These are phyloP conservation scores for Marsdenia floribunda DNA, from an alignment of 257 asterid species.

Conservation along the genomic window DNA sequence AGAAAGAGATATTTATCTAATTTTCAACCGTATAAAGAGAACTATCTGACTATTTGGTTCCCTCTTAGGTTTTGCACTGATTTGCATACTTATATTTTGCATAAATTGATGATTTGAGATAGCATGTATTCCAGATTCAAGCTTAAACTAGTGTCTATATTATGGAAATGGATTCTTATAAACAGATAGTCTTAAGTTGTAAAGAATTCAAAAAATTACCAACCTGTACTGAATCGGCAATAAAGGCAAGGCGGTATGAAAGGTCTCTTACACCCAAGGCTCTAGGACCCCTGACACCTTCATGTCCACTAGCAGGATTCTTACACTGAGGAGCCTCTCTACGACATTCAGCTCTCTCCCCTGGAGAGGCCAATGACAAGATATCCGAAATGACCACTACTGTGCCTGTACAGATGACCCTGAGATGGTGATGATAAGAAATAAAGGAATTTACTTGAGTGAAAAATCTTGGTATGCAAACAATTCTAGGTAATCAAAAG, in stretches of 20 bases:
- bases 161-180: not conserved
- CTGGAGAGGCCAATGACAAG: conserved; percentile 84
- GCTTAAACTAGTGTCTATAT: no score
- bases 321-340: conserved; percentile 80
- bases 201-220: not conserved
- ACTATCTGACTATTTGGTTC: no score
- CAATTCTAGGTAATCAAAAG: no score
- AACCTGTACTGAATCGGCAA: conserved; percentile 95
- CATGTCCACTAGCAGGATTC: no score
- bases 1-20: no score
- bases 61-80: no score
- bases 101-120: no score
- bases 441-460: not conserved
- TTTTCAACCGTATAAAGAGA: no score
- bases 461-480: not conserved
- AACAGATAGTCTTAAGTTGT: not conserved
- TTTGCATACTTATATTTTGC: no score
- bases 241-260: conserved; percentile 88
- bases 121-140: no score
- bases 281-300: conserved; percentile 90
- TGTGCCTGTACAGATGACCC: conserved; percentile 92
- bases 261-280: conserved; percentile 95
- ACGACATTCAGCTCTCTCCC: conserved; percentile 85
- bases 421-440: conserved; percentile 25
- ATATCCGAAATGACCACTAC: conserved; percentile 91